A percentile compares a stretch with the other conserved stretches of the same genome.
These are phyloP conservation scores for Marchantia paleacea DNA, from an alignment of 225 moss, liverwort and hornwort species.

Conservation along the genomic window DNA sequence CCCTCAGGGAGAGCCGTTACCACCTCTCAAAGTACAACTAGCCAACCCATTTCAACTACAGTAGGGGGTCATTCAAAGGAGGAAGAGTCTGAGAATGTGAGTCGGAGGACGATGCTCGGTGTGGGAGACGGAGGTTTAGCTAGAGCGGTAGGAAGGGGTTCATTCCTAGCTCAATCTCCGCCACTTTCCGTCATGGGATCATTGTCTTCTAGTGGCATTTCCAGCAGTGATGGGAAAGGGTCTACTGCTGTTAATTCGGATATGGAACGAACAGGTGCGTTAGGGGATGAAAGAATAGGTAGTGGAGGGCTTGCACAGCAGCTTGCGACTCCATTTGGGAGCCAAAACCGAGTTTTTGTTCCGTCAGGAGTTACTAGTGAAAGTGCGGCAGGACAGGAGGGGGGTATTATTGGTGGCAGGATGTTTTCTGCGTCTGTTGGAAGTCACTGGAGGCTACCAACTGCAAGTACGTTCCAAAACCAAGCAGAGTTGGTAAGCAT, in stretches of 20 bases:
- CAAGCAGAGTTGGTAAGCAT: slow-evolving; percentile 56
- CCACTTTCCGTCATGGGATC: slow-evolving; percentile 34
- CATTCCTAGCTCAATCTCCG: slow-evolving; percentile 45
- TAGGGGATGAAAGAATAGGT: slow-evolving; percentile 61
- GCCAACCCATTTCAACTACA: slow-evolving; percentile 35
- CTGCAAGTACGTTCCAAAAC: slow-evolving; percentile 54
- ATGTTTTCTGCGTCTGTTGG: slow-evolving; percentile 68
- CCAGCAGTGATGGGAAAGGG: slow-evolving; percentile 19
- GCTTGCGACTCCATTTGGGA: slow-evolving; percentile 55
- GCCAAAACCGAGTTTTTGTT: slow-evolving; percentile 22
- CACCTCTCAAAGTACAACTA: slow-evolving; percentile 45
- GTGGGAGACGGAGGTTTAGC: slow-evolving; percentile 31
- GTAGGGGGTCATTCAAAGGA: slow-evolving; percentile 57
- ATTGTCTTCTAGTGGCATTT: slow-evolving; percentile 11
- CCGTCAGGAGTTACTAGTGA: slow-evolving; percentile 24
- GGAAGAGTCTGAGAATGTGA: slow-evolving; percentile 44
- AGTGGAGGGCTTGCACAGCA: slow-evolving; percentile 75
- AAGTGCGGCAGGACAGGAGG: slow-evolving; percentile 15
- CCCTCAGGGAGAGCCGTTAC: slow-evolving; percentile 13
- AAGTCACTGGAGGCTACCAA: slow-evolving; percentile 77
- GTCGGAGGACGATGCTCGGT: slow-evolving; percentile 47
- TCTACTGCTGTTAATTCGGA: slow-evolving; percentile 41
- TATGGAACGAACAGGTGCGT: slow-evolving; percentile 30
- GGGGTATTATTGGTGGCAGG: slow-evolving; percentile 37
- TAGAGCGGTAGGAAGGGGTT: slow-evolving; percentile 24